Conservation (phyloP, 2,329 filamentous ascomycete species). For the Graphilbum fragrans region DNA sequence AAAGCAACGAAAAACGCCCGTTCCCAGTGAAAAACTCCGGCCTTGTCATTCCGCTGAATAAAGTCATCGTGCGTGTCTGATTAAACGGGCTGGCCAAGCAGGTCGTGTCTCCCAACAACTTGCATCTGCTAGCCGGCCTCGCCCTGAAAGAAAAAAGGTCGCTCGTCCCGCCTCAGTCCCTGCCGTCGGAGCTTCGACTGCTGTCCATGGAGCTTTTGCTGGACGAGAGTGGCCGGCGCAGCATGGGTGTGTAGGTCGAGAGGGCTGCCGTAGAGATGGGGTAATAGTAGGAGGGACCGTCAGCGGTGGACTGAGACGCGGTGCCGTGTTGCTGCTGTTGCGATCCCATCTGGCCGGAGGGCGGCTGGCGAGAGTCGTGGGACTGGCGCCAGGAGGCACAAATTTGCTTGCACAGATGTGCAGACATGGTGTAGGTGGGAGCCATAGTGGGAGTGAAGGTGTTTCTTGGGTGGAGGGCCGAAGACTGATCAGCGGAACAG, state of each 20-base stretch:
- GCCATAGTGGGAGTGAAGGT: slow-evolving; percentile 28
- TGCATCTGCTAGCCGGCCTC: too few species aligned
- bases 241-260: slow-evolving; percentile 4
- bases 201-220: slow-evolving; percentile 36
- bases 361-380: slow-evolving; percentile 23
- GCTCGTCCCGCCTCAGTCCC: background rate
- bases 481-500: too few species aligned
- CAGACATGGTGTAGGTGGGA: slow-evolving; percentile 49
- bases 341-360: slow-evolving; percentile 10
- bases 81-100: too few species aligned
- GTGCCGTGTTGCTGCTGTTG: background rate
- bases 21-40: too few species aligned
- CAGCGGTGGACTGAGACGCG: background rate
- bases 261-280: slow-evolving; percentile 8
- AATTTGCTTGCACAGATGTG: slow-evolving; percentile 48
- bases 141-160: too few species aligned
- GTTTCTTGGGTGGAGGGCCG: background rate
- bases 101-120: too few species aligned
- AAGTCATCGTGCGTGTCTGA: too few species aligned
- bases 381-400: slow-evolving; percentile 45
- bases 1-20: too few species aligned
- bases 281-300: slow-evolving; percentile 1
- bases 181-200: slow-evolving; percentile 23
- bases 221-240: slow-evolving; percentile 18
- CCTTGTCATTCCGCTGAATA: too few species aligned